Evolutionary conservation across 441 rosid species (phyloP), one percentile per base, ranked within the genome.

Genomic region (Erodium chrysanthum): DNA sequence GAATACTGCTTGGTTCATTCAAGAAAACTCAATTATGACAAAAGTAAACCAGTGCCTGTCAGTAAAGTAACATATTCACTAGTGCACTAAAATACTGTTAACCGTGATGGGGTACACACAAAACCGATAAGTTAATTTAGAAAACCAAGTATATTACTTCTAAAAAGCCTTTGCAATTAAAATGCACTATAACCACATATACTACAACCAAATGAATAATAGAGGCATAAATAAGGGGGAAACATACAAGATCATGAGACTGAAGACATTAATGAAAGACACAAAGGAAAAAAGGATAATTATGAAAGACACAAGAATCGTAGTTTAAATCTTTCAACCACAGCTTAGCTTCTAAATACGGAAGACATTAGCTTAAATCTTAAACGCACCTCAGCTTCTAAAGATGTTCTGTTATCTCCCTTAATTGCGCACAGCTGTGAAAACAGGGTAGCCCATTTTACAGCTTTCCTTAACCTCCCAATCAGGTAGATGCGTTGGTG

Each of bases 381-480:
- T 44, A 40, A 44, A 3, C 66, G 65, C 70, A 91, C 97, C 97
- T 90, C 98, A 63, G 97, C 96, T 84, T 95, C 98, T 63, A 95
- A 79, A 71, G 97, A 90, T 50, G 97, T 88, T 74, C 92, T 83
- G 29, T 95, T 81, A 79, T 92, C 98, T 65, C 97, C 89, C 84
- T 90, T 95, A 68, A 78, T 66, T 44, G 92, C 79, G 72, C 95
- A 90, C 79, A 95, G 78, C 70, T 78, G 84, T 27, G 96, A 87
- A 83, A 95, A 90, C 40, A 86, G 80, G 31, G 83, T 79, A 44
- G 95, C 95, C 98, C 97, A 95, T 78, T 90, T 92, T 29, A 86
- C 99, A 52, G 98, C 95, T 78, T 90, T 95, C 84, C 96, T 86
- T 74, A 95, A 80, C 74, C 95, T 86, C 69, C 98, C 99, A 75